These are phyloP conservation scores for Anthracocystis setariae DNA, from an alignment of 1,284 basidiomycete species.

Conservation along the genomic window DNA sequence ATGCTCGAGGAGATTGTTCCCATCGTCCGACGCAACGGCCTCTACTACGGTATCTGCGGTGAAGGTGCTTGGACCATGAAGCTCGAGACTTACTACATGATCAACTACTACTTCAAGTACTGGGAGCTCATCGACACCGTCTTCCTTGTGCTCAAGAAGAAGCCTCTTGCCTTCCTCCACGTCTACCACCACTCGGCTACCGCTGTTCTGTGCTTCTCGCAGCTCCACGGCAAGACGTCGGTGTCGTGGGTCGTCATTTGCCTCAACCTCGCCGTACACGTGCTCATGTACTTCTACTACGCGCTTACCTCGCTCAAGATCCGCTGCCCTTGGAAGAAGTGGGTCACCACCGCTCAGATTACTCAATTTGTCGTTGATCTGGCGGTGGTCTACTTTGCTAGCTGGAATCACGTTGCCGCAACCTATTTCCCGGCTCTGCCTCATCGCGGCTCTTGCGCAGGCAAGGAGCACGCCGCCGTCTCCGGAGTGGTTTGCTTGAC, in stretches of 20 bases:
- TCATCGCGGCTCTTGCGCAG: conserved; percentile 82
- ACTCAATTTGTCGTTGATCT: conserved; percentile 64
- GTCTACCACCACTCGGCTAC: conserved; percentile 99
- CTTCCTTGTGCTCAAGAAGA: conserved; percentile 98
- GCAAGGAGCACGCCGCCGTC: conserved; percentile 84
- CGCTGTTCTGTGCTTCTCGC: conserved; percentile 90
- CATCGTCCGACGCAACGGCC: conserved; percentile 49
- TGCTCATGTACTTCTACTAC: conserved; percentile 81
- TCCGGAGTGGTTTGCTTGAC: conserved; percentile 89
- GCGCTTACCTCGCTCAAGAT: conserved; percentile 60
- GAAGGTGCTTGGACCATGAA: conserved; percentile 78
- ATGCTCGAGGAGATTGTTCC: conserved; percentile 78
- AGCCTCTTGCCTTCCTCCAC: conserved; percentile 91
- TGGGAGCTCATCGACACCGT: conserved; percentile 89
- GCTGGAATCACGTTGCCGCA: conserved; percentile 41
- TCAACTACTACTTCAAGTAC: conserved; percentile 79
- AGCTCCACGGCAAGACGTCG: conserved; percentile 82
- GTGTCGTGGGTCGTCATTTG: conserved; percentile 92
- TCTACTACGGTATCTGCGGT: conserved; percentile 78
- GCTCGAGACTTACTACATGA: conserved; percentile 81
- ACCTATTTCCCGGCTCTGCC: conserved; percentile 74
- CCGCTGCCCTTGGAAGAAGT: conserved; percentile 82
- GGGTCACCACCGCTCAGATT: conserved; percentile 94
- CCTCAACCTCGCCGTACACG: conserved; percentile 93
- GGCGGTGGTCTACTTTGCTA: conserved; percentile 51